Evolutionary conservation across 176 grass and related monocot genomes (phyloP).

Genomic region (Rhipidocladum racemiflorum): DNA sequence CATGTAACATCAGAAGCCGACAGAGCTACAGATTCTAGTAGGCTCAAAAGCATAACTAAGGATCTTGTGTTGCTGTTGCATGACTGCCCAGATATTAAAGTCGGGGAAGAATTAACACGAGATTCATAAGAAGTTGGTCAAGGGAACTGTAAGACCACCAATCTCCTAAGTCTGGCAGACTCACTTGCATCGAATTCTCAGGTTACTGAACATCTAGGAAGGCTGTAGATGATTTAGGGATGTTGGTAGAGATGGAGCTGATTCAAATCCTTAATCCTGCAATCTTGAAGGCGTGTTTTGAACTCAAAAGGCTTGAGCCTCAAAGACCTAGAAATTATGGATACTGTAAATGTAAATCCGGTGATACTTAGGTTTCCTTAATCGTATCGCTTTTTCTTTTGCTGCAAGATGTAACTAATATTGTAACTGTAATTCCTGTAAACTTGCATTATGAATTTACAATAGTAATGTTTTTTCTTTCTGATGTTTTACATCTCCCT

Average conservation of each 20-base stretch:
- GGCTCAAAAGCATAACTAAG: slow-evolving; percentile 34
- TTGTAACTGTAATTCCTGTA: background rate
- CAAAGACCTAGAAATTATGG: background rate
- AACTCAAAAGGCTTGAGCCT: background rate
- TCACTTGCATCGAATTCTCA: background rate
- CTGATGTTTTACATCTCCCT: background rate
- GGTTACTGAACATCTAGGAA: background rate
- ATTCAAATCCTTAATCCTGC: background rate
- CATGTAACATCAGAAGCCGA: background rate
- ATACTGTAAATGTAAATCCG: background rate
- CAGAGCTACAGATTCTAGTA: slow-evolving; percentile 35
- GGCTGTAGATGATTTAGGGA: background rate
- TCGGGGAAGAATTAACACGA: slow-evolving; percentile 42
- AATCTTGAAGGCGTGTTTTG: background rate
- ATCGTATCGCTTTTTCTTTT: background rate
- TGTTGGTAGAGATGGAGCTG: background rate
- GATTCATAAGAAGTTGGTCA: background rate
- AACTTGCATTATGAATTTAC: background rate
- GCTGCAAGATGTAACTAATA: background rate
- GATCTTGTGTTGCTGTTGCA: slow-evolving; percentile 52
- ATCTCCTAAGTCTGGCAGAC: background rate
- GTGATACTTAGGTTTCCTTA: background rate
- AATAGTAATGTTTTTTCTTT: background rate
- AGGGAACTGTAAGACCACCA: background rate
- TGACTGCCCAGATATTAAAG: slow-evolving; percentile 44